phyloP scores from a whole-genome alignment of 1,284 basidiomycete species.

The Microbotryum saponariae region DNA sequence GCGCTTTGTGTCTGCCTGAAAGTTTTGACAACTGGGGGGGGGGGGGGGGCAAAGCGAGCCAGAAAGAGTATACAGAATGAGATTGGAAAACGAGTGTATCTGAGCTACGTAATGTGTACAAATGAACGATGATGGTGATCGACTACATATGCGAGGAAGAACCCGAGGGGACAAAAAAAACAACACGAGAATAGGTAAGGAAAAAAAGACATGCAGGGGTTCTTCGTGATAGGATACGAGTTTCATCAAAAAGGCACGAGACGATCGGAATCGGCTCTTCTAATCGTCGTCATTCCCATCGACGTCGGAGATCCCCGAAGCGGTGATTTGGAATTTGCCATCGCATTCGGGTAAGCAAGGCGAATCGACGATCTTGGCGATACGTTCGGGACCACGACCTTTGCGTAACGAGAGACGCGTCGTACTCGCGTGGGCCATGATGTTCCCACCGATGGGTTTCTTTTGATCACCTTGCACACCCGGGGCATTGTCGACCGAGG shows the following conservation, averaged over 20 bases:
- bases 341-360: constrained; percentile 97
- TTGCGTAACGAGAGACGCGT: constrained; percentile 89
- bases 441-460: constrained; percentile 96
- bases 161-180: neutral
- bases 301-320: constrained; percentile 43
- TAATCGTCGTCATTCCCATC: constrained; percentile 16
- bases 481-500: constrained; percentile 79
- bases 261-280: neutral
- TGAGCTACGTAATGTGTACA: neutral
- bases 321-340: constrained; percentile 74
- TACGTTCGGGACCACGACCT: constrained; percentile 81
- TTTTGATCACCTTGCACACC: constrained; percentile 73
- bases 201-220: neutral
- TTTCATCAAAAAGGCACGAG: neutral
- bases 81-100: too few relatives aligned
- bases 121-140: neutral
- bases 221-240: neutral
- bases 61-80: neutral
- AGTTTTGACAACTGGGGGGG: neutral
- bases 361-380: constrained; percentile 96
- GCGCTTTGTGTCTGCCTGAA: neutral
- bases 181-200: neutral
- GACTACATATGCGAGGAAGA: neutral
- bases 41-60: neutral
- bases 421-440: constrained; percentile 91